These are phyloP conservation scores for Neofusicoccum kwambonambiense DNA, from an alignment of 2,329 filamentous ascomycete genomes.

Conservation along the genomic window DNA sequence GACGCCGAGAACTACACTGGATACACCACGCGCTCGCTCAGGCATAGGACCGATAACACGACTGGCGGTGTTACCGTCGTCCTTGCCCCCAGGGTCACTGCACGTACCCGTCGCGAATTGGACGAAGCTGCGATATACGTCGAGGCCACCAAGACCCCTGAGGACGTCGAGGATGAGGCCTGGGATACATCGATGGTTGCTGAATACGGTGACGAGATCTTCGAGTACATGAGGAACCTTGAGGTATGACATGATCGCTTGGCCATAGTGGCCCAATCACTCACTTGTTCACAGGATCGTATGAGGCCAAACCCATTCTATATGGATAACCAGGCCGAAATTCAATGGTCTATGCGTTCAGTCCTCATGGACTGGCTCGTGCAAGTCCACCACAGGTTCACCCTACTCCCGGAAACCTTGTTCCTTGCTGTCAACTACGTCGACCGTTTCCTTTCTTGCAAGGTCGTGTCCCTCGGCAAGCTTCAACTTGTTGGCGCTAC, in stretches of 20 bases:
- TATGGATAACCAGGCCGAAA: constrained; percentile 96
- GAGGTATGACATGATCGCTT: constrained; percentile 59
- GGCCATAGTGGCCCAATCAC: not conserved
- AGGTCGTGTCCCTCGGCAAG: constrained; percentile 92
- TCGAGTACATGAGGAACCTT: constrained; percentile 82
- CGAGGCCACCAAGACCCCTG: constrained; percentile 61
- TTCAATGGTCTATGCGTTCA: constrained; percentile 98
- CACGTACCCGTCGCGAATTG: constrained; percentile 70
- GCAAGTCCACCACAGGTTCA: constrained; percentile 91
- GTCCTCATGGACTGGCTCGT: constrained; percentile 98
- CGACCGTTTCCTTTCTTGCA: constrained; percentile 90
- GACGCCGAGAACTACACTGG: constrained; percentile 61
- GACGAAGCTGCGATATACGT: constrained; percentile 66
- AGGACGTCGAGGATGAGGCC: constrained; percentile 82
- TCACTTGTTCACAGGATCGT: constrained; percentile 51
- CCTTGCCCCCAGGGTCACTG: constrained; percentile 70
- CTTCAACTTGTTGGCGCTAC: constrained; percentile 95
- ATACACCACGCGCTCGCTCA: constrained; percentile 73
- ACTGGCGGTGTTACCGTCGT: constrained; percentile 64
- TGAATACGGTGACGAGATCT: constrained; percentile 95
- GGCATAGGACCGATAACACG: constrained; percentile 73
- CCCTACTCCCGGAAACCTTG: constrained; percentile 86
- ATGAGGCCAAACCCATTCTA: constrained; percentile 89
- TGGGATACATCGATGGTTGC: constrained; percentile 98
- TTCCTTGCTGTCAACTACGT: constrained; percentile 97